phyloP scores from a whole-genome alignment of 2,329 filamentous ascomycete genomes.

The Colletotrichum ledebouriae region DNA sequence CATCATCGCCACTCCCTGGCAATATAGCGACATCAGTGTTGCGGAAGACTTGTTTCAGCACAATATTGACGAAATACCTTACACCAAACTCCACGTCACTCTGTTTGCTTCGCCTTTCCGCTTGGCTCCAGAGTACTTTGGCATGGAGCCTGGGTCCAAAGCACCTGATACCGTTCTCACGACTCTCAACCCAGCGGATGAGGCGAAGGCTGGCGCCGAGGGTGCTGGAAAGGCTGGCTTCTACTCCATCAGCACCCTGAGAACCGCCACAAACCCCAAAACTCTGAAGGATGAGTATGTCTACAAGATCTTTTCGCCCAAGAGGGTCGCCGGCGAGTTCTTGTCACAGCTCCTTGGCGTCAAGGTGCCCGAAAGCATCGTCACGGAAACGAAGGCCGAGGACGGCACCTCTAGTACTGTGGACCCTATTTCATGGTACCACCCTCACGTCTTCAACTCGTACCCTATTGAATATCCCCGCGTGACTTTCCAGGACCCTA shows the following conservation, averaged over 20 bases:
- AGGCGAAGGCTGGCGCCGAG: slow-evolving; percentile 61
- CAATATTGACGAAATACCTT: slow-evolving; percentile 83
- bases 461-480: slow-evolving; percentile 90
- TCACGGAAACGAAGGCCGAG: slow-evolving; percentile 47
- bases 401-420: slow-evolving; percentile 44
- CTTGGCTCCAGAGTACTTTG: slow-evolving; percentile 82
- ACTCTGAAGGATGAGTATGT: slow-evolving; percentile 67
- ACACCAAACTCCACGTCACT: slow-evolving; percentile 89
- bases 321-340: slow-evolving; percentile 65
- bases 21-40: slow-evolving; percentile 79
- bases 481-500: slow-evolving; percentile 86
- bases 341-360: slow-evolving; percentile 66
- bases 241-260: slow-evolving; percentile 86
- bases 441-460: slow-evolving; percentile 82
- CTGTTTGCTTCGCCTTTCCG: slow-evolving; percentile 83
- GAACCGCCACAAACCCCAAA: slow-evolving; percentile 71
- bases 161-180: slow-evolving; percentile 86
- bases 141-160: slow-evolving; percentile 66
- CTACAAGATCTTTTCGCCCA: slow-evolving; percentile 76
- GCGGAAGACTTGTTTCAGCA: slow-evolving; percentile 77
- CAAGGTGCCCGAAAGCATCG: slow-evolving; percentile 59
- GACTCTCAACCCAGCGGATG: slow-evolving; percentile 75
- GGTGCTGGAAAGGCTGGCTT: slow-evolving; percentile 82
- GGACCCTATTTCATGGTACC: slow-evolving; percentile 79
- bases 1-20: slow-evolving; percentile 85